Evolutionary conservation across 2,329 filamentous ascomycete species (phyloP).

Genomic region (Penicillium griseofulvum): DNA sequence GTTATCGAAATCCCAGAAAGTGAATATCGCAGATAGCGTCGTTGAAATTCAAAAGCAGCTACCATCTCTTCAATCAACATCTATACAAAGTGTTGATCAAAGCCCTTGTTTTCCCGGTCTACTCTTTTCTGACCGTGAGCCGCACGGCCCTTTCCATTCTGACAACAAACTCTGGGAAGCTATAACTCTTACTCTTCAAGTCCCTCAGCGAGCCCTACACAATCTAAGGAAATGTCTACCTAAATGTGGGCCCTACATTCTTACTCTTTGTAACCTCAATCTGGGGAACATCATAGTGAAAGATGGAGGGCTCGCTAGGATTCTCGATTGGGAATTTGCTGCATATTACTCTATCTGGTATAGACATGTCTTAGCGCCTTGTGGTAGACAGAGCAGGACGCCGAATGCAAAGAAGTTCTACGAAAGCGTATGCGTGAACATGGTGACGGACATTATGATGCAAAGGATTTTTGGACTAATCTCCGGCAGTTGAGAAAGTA

Average conservation of each 20-base stretch:
- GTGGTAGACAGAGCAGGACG: no score
- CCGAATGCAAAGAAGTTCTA: no score
- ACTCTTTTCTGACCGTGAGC: conserved; percentile 12
- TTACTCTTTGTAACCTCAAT: background rate
- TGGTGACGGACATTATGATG: no score
- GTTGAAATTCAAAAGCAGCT: background rate
- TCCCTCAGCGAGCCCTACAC: conserved; percentile 4
- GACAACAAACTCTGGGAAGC: conserved; percentile 18
- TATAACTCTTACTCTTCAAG: background rate
- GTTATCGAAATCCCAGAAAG: background rate
- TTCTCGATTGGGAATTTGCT: no score
- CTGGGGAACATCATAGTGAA: no score
- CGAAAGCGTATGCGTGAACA: no score
- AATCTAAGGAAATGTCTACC: background rate
- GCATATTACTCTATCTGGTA: no score
- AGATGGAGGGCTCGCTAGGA: no score
- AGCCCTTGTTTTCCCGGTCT: background rate
- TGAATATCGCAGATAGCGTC: background rate
- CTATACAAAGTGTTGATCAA: background rate
- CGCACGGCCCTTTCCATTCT: conserved; percentile 18
- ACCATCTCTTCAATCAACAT: no score
- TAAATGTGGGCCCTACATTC: background rate
- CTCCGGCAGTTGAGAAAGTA: no score
- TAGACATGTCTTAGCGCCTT: no score
- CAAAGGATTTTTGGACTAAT: no score